These are phyloP conservation scores for Fusarium chaquense DNA, from an alignment of 2,329 filamentous ascomycete species.

Conservation along the genomic window DNA sequence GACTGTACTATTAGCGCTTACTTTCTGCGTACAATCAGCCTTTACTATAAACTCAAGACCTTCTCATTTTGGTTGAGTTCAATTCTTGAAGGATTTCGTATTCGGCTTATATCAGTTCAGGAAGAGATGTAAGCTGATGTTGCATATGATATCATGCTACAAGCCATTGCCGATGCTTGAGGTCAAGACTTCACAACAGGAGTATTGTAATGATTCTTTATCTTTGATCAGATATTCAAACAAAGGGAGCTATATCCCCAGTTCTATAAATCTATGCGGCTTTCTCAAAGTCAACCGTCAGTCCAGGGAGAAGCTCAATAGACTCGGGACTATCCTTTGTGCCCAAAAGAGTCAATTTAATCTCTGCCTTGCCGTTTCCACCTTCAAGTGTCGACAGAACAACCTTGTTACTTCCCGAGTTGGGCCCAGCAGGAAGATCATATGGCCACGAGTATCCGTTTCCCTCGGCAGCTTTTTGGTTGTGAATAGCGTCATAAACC, in stretches of 20 bases:
- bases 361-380: conserved; percentile 22
- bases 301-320: conserved; percentile 41
- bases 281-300: conserved; percentile 40
- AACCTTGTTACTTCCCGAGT: conserved; percentile 32
- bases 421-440: conserved; percentile 31
- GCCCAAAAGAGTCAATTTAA: conserved; percentile 41
- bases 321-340: conserved; percentile 41
- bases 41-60: background rate
- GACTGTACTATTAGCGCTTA: background rate
- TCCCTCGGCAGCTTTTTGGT: background rate
- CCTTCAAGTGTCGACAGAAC: conserved; percentile 13
- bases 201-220: background rate
- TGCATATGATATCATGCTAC: background rate
- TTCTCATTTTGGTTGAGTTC: background rate
- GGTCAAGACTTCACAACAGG: too few relatives aligned
- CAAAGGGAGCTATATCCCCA: background rate
- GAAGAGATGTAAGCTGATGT: background rate
- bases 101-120: background rate
- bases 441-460: conserved; percentile 35
- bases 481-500: conserved; percentile 50
- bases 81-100: background rate
- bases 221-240: too few relatives aligned
- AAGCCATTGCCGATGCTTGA: too few relatives aligned
- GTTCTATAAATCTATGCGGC: conserved; percentile 2
- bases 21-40: too few relatives aligned